Conservation (phyloP, 176 grass and related monocot species). For the Zoysia japonica region DNA sequence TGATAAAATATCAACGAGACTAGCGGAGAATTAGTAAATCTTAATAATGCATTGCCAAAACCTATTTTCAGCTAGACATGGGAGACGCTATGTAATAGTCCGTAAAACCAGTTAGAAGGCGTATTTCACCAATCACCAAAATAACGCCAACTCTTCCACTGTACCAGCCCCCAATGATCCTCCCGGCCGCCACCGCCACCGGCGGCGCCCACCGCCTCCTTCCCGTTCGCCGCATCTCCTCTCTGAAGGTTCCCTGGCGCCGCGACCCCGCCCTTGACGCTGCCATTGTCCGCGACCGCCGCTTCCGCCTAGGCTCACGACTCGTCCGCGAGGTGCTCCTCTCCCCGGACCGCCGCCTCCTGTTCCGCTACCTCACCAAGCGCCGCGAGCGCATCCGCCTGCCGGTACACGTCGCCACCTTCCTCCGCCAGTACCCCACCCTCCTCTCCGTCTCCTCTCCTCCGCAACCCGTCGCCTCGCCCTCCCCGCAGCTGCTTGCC, state of each 20-base stretch:
- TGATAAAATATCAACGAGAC: too few relatives aligned
- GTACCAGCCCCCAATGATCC: slow-evolving; percentile 15
- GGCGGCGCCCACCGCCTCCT: slow-evolving; percentile 8
- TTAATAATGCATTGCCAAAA: too few relatives aligned
- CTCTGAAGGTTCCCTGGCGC: slow-evolving; percentile 74
- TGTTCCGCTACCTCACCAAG: slow-evolving; percentile 73
- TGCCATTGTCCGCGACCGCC: slow-evolving; percentile 64
- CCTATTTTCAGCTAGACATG: not conserved
- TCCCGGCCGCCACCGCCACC: not conserved
- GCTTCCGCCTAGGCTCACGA: slow-evolving; percentile 47
- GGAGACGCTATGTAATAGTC: not conserved
- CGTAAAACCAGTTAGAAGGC: not conserved
- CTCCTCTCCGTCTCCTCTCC: slow-evolving; percentile 67
- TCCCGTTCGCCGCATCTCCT: slow-evolving; percentile 33
- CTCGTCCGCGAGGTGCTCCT: slow-evolving; percentile 84
- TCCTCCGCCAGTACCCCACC: slow-evolving; percentile 74
- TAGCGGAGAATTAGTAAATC: too few relatives aligned
- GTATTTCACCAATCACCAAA: not conserved
- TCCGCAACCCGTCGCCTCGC: slow-evolving; percentile 48
- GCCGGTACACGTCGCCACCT: slow-evolving; percentile 54
- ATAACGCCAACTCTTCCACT: not conserved
- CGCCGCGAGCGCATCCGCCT: slow-evolving; percentile 67
- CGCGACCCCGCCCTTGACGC: slow-evolving; percentile 61
- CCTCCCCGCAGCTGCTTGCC: slow-evolving; percentile 55
- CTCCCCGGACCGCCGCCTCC: slow-evolving; percentile 56